Base-by-base conservation (phyloP, 2,329 filamentous ascomycete species). In the Fusarium nelsonii region DNA sequence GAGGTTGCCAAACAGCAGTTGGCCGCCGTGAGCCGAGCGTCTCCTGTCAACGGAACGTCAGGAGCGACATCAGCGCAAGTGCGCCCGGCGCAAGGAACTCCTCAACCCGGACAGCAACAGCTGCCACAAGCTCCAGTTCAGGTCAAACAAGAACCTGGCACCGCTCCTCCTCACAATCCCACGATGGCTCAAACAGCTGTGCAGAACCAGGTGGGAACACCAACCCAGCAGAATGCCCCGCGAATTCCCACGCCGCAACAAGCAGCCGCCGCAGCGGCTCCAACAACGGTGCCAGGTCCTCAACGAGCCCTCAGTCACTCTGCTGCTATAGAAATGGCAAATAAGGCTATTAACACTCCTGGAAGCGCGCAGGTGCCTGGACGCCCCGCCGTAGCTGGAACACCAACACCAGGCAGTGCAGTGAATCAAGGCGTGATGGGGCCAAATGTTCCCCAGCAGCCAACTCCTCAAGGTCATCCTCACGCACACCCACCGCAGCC, bases 161-260 rank as follows among this genome's bases (percentile, higher is more conserved):
- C 81, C 6, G 78, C 81, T 3, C 83, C 81, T 3, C 83, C 85
- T 10, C 79, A 85, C 45, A 87, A 87, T 65, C 83, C 84, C 0
- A 78, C 81, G 5, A 76, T 86, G 50, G 73, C 75, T 34, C 68
- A 72, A 37, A 78, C 82, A 6, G 75, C 79, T 14, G 77, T 80
- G 68, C 81, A 54, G 78, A 82, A 40, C 71, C 84, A 63, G 50
- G 65, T 59, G 34, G 82, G 83, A 57, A 84, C 84, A 9, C 84
- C 85, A 23, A 85, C 84, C 1, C 84, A 86, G 58, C 84, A 86
- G 56, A 78, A 78, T 18, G 80, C 82, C 6, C 79, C 80, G 10
- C 82, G 85, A 50, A 78, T 84, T 8, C 83, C 83, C 58, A 86
- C 85, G 11, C 83, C 85, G 3, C 85, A 87, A 58, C 85, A 87